These are phyloP conservation scores for Xylaria sp. DNA, from an alignment of 2,329 filamentous ascomycete genomes.

Conservation along the genomic window DNA sequence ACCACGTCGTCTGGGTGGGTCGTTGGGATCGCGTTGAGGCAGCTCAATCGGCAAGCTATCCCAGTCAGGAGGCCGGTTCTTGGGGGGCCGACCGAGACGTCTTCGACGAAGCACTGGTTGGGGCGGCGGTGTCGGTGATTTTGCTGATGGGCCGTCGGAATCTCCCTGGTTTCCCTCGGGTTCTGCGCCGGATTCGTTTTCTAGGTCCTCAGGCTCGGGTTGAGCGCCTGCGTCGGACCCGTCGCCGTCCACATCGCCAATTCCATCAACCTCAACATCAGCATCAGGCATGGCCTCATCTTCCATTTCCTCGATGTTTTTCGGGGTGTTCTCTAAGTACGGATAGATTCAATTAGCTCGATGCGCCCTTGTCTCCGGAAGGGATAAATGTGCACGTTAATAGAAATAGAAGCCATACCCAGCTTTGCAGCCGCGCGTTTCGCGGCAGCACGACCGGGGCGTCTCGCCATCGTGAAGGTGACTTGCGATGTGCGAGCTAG, in stretches of 20 bases:
- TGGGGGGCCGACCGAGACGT: conserved; percentile 82
- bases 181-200: conserved; percentile 40
- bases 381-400: not conserved
- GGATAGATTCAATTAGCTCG: conserved; percentile 9
- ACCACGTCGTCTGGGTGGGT: conserved; percentile 64
- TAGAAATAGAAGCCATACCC: conserved; percentile 36
- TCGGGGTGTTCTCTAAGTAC: conserved; percentile 50
- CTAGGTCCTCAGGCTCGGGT: conserved; percentile 43
- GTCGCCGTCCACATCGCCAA: conserved; percentile 46
- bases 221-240: conserved; percentile 33
- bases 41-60: conserved; percentile 61
- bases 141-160: conserved; percentile 44
- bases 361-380: not conserved
- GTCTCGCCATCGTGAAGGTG: conserved; percentile 36
- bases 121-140: conserved; percentile 59
- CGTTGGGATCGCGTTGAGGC: conserved; percentile 55
- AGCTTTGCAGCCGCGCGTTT: conserved; percentile 48
- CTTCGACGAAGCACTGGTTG: conserved; percentile 71
- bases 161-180: conserved; percentile 39
- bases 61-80: conserved; percentile 82
- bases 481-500: not conserved
- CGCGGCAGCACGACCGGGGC: conserved; percentile 48
- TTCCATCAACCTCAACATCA: conserved; percentile 36
- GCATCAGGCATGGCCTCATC: conserved; percentile 56
- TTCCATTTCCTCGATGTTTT: conserved; percentile 51